Base-by-base conservation (phyloP, 2,329 filamentous ascomycete genomes). In the Leptographium flavum region DNA sequence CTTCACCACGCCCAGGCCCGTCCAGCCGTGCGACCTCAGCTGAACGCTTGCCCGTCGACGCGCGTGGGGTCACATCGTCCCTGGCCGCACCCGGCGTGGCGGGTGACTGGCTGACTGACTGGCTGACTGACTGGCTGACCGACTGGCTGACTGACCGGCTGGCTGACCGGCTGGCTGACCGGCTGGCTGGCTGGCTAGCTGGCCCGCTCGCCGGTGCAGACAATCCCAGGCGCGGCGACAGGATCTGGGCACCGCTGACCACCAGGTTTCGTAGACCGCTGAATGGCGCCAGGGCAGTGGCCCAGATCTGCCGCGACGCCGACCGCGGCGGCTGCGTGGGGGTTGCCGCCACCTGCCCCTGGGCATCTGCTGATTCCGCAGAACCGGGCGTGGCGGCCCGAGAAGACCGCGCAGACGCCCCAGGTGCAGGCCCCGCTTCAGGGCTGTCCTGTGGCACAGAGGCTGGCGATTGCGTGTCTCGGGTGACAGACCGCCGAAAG, bases 401-500 rank as follows among this genome's bases (percentile, higher is more conserved):
- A 31, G 39, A 30, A 33, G 23, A 23, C 31, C 25, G 33, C n/a
- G 36, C 28, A 15, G 31, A 43, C 30, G 41, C 47, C n/a, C 41
- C 28, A 8, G 46, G 46, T 22, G 35, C n/a, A 10, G 39, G 40
- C 10, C 47, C 41, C n/a, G n/a, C n/a, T 25, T 36, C 31, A 11
- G 42, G 27, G 4, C 42, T 23, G n/a, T 25, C 17, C 4, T 19
- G 38, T 5, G 31, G 41, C 14, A 31, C 15, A 9, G 47, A 50
- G 5, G 56, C 59, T 1, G 58, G 57, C 1, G 58, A 59, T 35
- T 55, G 52, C 27, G 55, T 59, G 15, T 56, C 58, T 45, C 58
- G 58, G 30, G 55, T 49, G 11, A 52, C 48, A 3, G 63, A 63
- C 14, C 63, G 57, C 43, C 69, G 64, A 50, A 79, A 79, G 0